Evolutionary conservation across 2,329 filamentous ascomycete species (phyloP).

Genomic region (Emergomyces orientalis): DNA sequence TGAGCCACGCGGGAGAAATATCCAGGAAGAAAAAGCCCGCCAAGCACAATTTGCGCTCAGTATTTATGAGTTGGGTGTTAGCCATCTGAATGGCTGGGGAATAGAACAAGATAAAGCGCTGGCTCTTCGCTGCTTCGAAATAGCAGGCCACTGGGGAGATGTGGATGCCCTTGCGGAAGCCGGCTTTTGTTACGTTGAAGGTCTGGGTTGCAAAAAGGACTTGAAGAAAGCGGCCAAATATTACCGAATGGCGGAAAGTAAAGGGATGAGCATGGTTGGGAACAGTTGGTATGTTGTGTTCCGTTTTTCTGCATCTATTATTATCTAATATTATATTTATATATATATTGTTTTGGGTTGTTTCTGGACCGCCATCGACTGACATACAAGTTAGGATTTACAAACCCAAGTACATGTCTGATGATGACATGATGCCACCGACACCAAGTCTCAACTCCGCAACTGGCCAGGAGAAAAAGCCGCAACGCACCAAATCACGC

Average conservation of each 20-base stretch:
- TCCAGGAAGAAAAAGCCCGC: constrained; percentile 66
- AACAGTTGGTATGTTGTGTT: constrained; percentile 70
- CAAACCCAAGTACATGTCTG: constrained; percentile 81
- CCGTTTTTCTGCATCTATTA: neutral
- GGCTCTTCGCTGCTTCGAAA: constrained; percentile 88
- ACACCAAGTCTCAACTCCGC: constrained; percentile 10
- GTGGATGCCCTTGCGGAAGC: constrained; percentile 88
- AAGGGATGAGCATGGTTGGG: constrained; percentile 94
- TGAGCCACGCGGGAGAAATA: constrained; percentile 53
- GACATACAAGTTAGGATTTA: constrained; percentile 63
- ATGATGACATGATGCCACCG: constrained; percentile 38
- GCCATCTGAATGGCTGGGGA: constrained; percentile 97
- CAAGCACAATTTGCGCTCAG: constrained; percentile 90
- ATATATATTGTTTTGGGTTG: neutral
- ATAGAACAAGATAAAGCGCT: constrained; percentile 85
- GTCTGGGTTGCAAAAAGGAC: constrained; percentile 89
- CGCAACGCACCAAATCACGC: constrained; percentile 63
- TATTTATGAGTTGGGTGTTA: constrained; percentile 92
- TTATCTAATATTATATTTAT: neutral
- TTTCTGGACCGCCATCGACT: neutral
- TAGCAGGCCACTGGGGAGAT: constrained; percentile 91
- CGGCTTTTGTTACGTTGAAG: constrained; percentile 91
- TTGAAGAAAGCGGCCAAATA: constrained; percentile 87
- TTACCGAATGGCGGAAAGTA: constrained; percentile 81
- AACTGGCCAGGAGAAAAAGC: constrained; percentile 44